phyloP scores from a whole-genome alignment of 768 basidiomycete genomes.

The Termitomyces titanicus region DNA sequence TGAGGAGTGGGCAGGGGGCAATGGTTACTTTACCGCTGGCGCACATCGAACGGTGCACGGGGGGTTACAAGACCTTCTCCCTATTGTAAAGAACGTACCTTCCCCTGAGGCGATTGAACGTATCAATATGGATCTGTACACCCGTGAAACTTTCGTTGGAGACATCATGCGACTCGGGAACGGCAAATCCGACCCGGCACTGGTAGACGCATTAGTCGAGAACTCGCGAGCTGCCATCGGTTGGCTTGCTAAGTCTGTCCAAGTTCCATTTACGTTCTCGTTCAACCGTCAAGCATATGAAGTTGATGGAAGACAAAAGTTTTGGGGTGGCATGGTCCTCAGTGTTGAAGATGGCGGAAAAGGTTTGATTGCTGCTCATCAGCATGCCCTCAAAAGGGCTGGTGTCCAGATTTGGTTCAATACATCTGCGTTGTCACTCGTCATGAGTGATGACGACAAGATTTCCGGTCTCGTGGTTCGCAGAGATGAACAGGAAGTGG shows the following conservation, averaged over 20 bases:
- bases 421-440: constrained; percentile 38
- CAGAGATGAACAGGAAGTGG: constrained; percentile 30
- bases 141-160: constrained; percentile 44
- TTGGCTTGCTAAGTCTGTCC: constrained; percentile 52
- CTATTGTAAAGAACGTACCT: constrained; percentile 47
- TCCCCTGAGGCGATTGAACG: constrained; percentile 32
- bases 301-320: constrained; percentile 56
- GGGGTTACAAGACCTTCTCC: constrained; percentile 57
- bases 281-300: constrained; percentile 69
- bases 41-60: constrained; percentile 61
- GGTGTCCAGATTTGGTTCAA: constrained; percentile 59
- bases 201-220: constrained; percentile 52
- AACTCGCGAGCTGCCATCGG: constrained; percentile 50
- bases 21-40: constrained; percentile 71
- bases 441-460: constrained; percentile 32
- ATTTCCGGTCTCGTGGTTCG: constrained; percentile 46
- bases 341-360: constrained; percentile 65
- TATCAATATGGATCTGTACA: constrained; percentile 61
- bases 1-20: constrained; percentile 61
- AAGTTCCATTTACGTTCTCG: constrained; percentile 53
- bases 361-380: constrained; percentile 58
- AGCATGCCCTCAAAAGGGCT: constrained; percentile 40
- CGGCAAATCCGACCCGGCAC: constrained; percentile 41
- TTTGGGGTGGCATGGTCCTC: constrained; percentile 70
- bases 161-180: constrained; percentile 62